A percentile compares a stretch with the other conserved stretches of the same genome.
Conservation (phyloP, 1,284 basidiomycete species). For the Rhodotorula sp. region DNA sequence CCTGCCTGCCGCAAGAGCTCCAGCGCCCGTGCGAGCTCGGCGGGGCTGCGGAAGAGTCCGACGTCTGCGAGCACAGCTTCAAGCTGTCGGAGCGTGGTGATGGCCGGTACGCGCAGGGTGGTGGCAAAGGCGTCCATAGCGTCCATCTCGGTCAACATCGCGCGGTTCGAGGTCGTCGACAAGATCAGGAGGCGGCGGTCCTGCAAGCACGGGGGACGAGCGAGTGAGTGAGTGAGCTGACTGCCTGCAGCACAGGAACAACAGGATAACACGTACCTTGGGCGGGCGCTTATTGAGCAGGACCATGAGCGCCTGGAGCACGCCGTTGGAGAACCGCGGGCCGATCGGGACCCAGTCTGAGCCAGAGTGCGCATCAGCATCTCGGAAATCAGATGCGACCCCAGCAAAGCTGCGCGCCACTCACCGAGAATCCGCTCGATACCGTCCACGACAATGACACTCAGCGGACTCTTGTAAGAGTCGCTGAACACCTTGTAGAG, state of each 20-base stretch:
- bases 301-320: slow-evolving; percentile 87
- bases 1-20: slow-evolving; percentile 1
- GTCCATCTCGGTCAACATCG: slow-evolving; percentile 86
- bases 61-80: slow-evolving; percentile 80
- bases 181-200: slow-evolving; percentile 88
- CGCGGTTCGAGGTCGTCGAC: slow-evolving; percentile 84
- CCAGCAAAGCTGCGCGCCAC: slow-evolving; percentile 42
- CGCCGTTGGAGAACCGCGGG: slow-evolving; percentile 89
- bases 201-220: slow-evolving; percentile 49
- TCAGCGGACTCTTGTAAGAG: slow-evolving; percentile 95
- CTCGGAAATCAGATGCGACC: too few relatives aligned
- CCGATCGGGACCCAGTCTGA: slow-evolving; percentile 97
- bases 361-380: too few relatives aligned
- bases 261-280: slow-evolving; percentile 60
- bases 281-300: slow-evolving; percentile 86
- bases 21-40: slow-evolving; percentile 60
- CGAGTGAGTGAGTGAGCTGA: not conserved
- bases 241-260: not conserved
- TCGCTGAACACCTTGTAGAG: slow-evolving; percentile 94
- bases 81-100: slow-evolving; percentile 69
- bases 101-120: slow-evolving; percentile 79
- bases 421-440: slow-evolving; percentile 82
- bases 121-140: slow-evolving; percentile 85
- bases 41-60: slow-evolving; percentile 65
- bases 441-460: slow-evolving; percentile 94